Percentiles rank a stretch among this genome's conserved stretches.
These are phyloP conservation scores for Coffea canephora DNA, from an alignment of 257 asterid genomes.

Conservation along the genomic window DNA sequence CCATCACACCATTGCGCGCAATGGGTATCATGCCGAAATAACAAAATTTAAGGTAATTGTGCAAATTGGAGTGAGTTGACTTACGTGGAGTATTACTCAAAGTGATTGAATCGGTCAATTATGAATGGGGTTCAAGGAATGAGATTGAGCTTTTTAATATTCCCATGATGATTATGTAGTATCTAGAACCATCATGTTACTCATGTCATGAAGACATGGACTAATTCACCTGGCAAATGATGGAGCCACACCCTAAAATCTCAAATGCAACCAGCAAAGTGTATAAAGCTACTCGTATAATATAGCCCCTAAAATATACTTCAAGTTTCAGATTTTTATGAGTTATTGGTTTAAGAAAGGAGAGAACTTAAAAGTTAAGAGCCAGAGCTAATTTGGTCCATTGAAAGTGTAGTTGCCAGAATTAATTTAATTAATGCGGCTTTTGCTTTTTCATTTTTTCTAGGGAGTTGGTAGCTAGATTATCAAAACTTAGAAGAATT, in stretches of 20 bases:
- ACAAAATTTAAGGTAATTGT: neutral
- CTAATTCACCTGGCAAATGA: neutral
- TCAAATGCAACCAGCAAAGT: neutral
- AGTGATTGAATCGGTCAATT: neutral
- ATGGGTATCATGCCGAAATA: neutral
- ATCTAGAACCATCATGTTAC: neutral
- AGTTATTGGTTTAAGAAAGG: too few species aligned
- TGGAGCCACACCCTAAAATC: too few species aligned
- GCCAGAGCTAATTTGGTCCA: too few species aligned
- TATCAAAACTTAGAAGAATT: too few species aligned
- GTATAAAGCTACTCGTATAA: too few species aligned
- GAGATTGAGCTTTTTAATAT: neutral
- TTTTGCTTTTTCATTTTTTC: too few species aligned
- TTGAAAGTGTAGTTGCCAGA: too few species aligned
- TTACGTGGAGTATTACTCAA: neutral
- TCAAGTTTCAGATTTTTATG: too few species aligned
- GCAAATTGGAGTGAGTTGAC: neutral
- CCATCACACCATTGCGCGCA: neutral
- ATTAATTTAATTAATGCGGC: too few species aligned
- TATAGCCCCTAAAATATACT: too few species aligned
- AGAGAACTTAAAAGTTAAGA: too few species aligned
- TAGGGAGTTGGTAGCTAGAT: too few species aligned
- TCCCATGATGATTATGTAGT: neutral
- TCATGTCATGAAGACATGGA: neutral
- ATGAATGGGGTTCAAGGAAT: neutral